Base-by-base conservation (phyloP, 2,329 filamentous ascomycete genomes). In the Penicillium sclerotigenum region DNA sequence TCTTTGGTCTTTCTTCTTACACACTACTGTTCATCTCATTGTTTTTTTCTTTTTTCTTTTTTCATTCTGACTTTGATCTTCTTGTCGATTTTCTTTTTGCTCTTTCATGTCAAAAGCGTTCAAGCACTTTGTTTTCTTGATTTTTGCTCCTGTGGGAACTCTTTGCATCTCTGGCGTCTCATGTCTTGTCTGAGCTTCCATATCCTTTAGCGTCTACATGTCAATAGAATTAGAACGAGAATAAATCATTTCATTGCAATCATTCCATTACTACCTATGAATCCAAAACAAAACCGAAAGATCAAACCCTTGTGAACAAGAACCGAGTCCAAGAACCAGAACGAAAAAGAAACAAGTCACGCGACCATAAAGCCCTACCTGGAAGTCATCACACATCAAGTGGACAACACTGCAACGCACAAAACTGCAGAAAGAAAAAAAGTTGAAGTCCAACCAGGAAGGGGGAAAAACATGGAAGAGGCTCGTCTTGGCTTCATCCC, bases 401-500 rank as follows among this genome's bases (percentile, higher is more conserved):
- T 7, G 4, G 10, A 9, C 1, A 24, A 24, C 7, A n/a, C 14
- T 26, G 22, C 28, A 46, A 28, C 16, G 2, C 11, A 20, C 2
- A 5, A 4, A 4, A n/a, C n/a, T n/a, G n/a, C n/a, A n/a, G n/a
- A 9, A 10, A 18, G 13, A 10, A 16, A 43, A 18, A 4, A 13
- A 4, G 2, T 6, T 10, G 3, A 36, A 47, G 20, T 9, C 4
- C 7, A 37, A 20, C 1, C 5, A 38, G 29, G 2, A 46, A 26
- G 16, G 16, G 1, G 16, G 18, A 2, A 13, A 5, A 28, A 28
- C 7, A 43, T 18, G 29, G 26, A 26, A 41, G 11, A 37, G 18
- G 51, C 52, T 58, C 47, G 40, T 52, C 58, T 58, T 59, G 28
- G 47, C 55, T 59, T 59, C 50, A 37, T 51, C 47, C 47, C 34